Conservation (phyloP, 257 asterid genomes). For the Fraxinus anomala region DNA sequence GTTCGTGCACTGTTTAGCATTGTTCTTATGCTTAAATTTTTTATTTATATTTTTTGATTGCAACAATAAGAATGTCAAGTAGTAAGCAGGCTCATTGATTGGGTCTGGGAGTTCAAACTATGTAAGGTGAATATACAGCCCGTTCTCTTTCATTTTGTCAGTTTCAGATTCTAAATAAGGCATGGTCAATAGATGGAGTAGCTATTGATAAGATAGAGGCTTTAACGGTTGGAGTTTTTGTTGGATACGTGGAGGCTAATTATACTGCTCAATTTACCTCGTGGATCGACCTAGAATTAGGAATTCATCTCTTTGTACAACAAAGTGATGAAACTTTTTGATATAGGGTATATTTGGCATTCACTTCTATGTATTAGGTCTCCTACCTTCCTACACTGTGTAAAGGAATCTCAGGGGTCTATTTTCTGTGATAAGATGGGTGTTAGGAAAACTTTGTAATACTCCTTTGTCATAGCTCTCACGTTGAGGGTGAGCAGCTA, state of each 20-base stretch:
- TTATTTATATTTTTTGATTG: background rate
- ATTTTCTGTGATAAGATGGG: background rate
- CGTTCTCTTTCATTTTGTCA: background rate
- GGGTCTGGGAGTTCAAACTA: background rate
- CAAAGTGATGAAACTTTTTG: background rate
- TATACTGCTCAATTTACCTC: background rate
- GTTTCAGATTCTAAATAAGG: constrained; percentile 1
- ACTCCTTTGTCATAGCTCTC: background rate
- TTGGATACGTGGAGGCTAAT: background rate
- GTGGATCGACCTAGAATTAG: background rate
- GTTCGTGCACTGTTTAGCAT: background rate
- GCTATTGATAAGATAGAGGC: background rate
- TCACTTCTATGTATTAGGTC: background rate
- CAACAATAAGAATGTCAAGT: constrained; percentile 1
- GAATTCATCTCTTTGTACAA: background rate
- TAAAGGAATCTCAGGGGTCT: background rate
- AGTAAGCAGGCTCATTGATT: background rate
- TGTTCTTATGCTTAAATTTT: background rate
- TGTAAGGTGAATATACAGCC: constrained; percentile 1
- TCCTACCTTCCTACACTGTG: background rate
- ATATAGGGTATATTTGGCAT: background rate
- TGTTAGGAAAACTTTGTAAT: background rate
- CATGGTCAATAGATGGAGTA: background rate
- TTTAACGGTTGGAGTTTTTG: background rate
- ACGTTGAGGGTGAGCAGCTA: background rate